phyloP scores from a whole-genome alignment of 2,329 filamentous ascomycete genomes.

The Fusarium penzigii region DNA sequence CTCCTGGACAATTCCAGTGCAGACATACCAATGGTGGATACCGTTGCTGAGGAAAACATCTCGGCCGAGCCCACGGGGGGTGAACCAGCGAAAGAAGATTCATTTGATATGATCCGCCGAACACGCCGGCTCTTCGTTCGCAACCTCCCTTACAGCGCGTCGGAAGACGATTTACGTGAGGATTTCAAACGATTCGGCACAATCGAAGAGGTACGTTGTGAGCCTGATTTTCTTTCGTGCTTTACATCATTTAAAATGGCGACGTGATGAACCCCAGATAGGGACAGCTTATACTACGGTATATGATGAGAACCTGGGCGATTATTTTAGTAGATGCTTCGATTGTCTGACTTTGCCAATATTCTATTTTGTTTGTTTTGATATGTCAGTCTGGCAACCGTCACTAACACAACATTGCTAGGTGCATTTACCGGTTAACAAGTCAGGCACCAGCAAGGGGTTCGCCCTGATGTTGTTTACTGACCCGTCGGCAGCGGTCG shows the following conservation, averaged over 20 bases:
- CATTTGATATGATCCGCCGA: conserved; percentile 55
- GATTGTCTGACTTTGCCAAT: conserved; percentile 66
- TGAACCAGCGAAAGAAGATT: conserved; percentile 30
- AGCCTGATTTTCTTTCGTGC: conserved; percentile 14
- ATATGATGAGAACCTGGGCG: conserved; percentile 90
- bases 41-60: conserved; percentile 24
- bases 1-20: conserved; percentile 14
- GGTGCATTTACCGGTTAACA: conserved; percentile 83
- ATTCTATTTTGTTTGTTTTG: conserved; percentile 24
- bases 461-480: conserved; percentile 85
- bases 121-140: conserved; percentile 84
- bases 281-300: conserved; percentile 97
- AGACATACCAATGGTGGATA: conserved; percentile 14
- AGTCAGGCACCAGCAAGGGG: conserved; percentile 76
- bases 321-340: conserved; percentile 99
- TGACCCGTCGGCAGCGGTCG: conserved; percentile 70
- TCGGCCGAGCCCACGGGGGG: conserved; percentile 27
- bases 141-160: conserved; percentile 81
- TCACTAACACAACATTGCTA: conserved; percentile 45
- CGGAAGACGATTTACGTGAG: conserved; percentile 72
- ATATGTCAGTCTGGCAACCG: conserved; percentile 15
- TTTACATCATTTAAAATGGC: conserved; percentile 23
- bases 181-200: conserved; percentile 73
- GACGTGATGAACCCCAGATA: conserved; percentile 98
- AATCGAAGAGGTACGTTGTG: conserved; percentile 79